A percentile compares a stretch with the other conserved stretches of the same genome.
Evolutionary conservation across 805 yeast species (phyloP).

Genomic region (Nakazawaea pomicola): DNA sequence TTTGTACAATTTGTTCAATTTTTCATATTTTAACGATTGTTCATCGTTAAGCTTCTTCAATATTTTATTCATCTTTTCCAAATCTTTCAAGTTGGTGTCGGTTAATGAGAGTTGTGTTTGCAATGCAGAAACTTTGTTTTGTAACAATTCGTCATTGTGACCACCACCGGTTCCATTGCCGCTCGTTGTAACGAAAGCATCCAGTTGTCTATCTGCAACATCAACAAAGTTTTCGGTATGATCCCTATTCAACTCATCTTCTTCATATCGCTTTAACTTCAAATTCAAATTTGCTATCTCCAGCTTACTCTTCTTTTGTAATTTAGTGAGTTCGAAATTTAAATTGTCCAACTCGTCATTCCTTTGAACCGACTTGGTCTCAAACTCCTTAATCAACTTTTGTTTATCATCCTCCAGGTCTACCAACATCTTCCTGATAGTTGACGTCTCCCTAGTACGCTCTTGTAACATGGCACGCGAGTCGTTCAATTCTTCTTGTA

Average conservation of each 20-base stretch:
- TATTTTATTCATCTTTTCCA: constrained; percentile 47
- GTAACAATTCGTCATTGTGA: constrained; percentile 4
- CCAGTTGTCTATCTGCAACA: too few relatives aligned
- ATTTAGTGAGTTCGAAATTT: constrained; percentile 46
- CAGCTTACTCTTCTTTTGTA: constrained; percentile 51
- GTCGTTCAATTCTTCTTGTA: constrained; percentile 83
- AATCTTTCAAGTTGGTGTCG: constrained; percentile 48
- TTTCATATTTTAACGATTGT: constrained; percentile 57
- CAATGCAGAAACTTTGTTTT: constrained; percentile 6
- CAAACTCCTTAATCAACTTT: constrained; percentile 48
- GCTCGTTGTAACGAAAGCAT: too few relatives aligned
- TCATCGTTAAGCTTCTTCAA: constrained; percentile 64
- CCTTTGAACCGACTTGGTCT: constrained; percentile 42
- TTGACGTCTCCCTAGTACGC: constrained; percentile 70
- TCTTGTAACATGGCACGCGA: constrained; percentile 70
- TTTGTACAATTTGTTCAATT: constrained; percentile 68
- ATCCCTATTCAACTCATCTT: too few relatives aligned
- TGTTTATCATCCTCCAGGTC: constrained; percentile 63
- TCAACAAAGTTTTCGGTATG: too few relatives aligned
- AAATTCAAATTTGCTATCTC: constrained; percentile 61
- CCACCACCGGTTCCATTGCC: too few relatives aligned
- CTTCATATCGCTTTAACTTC: constrained; percentile 24
- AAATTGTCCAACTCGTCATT: constrained; percentile 58
- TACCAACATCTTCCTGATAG: constrained; percentile 61
- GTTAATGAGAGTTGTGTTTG: constrained; percentile 49